phyloP scores from a whole-genome alignment of 805 yeast species.

The Saccharomyces cerevisiae region DNA sequence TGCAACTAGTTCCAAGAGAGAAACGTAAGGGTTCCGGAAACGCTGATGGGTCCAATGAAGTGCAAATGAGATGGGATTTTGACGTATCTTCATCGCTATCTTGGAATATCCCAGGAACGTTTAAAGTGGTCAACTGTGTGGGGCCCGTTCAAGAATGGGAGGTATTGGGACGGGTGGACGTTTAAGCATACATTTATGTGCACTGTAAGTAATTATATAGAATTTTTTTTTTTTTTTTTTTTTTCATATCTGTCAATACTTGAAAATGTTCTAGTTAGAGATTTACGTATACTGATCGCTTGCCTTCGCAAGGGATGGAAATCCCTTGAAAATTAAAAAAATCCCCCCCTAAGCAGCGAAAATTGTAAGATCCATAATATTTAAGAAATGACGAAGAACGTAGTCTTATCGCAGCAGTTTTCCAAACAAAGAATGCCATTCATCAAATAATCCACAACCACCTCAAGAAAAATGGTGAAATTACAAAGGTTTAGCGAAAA shows the following conservation, averaged over 20 bases:
- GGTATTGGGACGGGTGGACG: slow-evolving; percentile 42
- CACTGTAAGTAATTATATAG: background rate
- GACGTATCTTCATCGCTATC: slow-evolving; percentile 18
- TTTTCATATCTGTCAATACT: background rate
- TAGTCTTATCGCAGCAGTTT: background rate
- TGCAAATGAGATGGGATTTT: slow-evolving; percentile 21
- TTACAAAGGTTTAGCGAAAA: slow-evolving; percentile 40
- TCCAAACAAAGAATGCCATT: background rate
- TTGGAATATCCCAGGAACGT: slow-evolving; percentile 62
- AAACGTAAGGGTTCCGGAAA: background rate
- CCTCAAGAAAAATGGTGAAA: slow-evolving; percentile 20
- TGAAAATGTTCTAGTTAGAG: background rate
- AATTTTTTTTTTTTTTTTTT: background rate
- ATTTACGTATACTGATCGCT: background rate
- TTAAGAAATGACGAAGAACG: background rate
- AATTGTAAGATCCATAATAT: background rate
- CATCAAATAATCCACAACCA: too few relatives aligned
- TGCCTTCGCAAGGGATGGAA: background rate
- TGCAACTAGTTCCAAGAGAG: slow-evolving; percentile 18
- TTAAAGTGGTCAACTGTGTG: slow-evolving; percentile 57
- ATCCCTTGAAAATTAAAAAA: background rate
- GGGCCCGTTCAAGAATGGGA: slow-evolving; percentile 69
- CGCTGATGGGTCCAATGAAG: slow-evolving; percentile 8
- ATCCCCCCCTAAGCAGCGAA: background rate
- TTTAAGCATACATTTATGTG: slow-evolving; percentile 9